Conservation (phyloP, 306 rosid genomes). For the Quercus ilex region DNA sequence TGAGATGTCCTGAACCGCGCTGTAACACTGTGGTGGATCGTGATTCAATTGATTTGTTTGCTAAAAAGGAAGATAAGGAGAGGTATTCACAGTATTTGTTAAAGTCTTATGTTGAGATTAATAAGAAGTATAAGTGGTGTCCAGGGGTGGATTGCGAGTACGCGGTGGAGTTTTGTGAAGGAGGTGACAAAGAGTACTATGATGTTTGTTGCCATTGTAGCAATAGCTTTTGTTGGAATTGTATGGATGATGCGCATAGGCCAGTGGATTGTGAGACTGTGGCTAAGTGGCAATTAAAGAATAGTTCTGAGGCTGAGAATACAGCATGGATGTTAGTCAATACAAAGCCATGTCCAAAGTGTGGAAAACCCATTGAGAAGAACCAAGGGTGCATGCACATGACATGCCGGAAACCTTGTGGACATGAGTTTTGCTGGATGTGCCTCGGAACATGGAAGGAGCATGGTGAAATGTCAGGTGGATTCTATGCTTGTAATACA, state of each 20-base stretch:
- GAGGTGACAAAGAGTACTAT: not conserved
- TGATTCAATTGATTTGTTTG: conserved; percentile 2
- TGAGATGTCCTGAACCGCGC: conserved; percentile 2
- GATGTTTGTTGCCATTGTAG: conserved; percentile 15
- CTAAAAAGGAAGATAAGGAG: not conserved
- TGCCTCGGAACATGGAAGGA: conserved; percentile 1
- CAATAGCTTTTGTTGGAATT: conserved; percentile 19
- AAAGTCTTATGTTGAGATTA: conserved; percentile 14
- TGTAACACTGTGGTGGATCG: conserved; percentile 5
- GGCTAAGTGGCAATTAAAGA: conserved; percentile 2
- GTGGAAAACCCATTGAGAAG: conserved; percentile 18
- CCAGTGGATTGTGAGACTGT: conserved; percentile 14
- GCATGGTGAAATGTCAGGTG: conserved; percentile 37
- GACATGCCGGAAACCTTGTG: conserved; percentile 7
- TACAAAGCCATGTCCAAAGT: conserved; percentile 17
- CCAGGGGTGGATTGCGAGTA: not conserved
- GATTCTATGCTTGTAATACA: conserved; percentile 60
- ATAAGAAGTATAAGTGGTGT: conserved; percentile 19
- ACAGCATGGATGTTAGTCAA: conserved; percentile 6
- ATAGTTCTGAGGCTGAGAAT: not conserved
- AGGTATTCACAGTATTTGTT: conserved; percentile 2
- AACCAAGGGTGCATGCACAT: not conserved
- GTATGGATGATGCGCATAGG: conserved; percentile 23
- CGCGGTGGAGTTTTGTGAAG: not conserved
- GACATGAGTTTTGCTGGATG: conserved; percentile 14